Evolutionary conservation across 1,284 basidiomycete genomes (phyloP), one percentile per base, ranked within the genome.

Genomic region (Ceratobasidium sp.): DNA sequence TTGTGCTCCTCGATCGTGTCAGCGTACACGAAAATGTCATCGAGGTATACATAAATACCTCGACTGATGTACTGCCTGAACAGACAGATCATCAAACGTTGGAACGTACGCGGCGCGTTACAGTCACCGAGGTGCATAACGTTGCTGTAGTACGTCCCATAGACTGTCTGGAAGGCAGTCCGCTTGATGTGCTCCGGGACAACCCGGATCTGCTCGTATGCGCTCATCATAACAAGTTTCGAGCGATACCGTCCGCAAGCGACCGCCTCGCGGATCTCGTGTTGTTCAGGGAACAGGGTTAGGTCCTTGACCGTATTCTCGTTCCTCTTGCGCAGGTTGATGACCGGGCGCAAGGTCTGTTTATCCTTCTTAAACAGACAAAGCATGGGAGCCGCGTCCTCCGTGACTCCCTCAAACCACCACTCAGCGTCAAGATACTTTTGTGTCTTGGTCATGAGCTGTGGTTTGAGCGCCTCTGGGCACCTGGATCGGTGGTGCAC

Each of bases 321-420:
- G 78, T 88, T 88, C 0, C 87, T 61, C 3, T 81, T n/a, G 0
- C 84, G 81, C 71, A 85, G 87, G 71, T 88, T 85, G 57, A 85
- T 86, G 87, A 88, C 64, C 3, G 20, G 48, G 12, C 42, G 64
- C n/a, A 66, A 17, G 6, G 56, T 57, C 10, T 17, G 12, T 33
- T 84, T 84, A 0, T 77, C 77, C 0, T 82, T 80, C 75, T 87
- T 86, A 2, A 81, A 79, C 0, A 87, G 77, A 46, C 86, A 85
- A 17, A 87, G 80, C 59, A 86, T 79, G 1, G 85, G 85, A 44
- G 83, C 82, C 1, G 84, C 81, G 28, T 85, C 85, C 0, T 67
- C 68, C 0, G 81, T 83, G 1, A 77, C 83, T 0, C 79, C 77
- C 4, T 83, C 70, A 42, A 81, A 48, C 85, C 85, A 86, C 12